Conservation (phyloP, 163 green algal species). For the Chlorella variabilis region DNA sequence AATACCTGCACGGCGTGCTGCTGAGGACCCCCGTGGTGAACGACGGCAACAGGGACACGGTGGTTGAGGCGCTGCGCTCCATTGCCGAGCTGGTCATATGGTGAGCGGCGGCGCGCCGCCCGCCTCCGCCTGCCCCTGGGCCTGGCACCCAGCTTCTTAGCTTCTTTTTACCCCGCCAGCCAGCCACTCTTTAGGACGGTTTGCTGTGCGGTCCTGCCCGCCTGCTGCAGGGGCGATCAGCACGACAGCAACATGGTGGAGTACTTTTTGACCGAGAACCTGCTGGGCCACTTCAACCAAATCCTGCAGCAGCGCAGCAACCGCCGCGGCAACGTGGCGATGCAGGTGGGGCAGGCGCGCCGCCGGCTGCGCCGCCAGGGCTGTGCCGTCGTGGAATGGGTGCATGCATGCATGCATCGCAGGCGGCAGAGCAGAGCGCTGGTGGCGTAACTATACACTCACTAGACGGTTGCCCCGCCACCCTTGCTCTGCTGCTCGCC, state of each 20-base stretch:
- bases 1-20: slow-evolving; percentile 66
- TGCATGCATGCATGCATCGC: too few species aligned
- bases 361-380: neutral
- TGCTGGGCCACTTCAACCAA: slow-evolving; percentile 85
- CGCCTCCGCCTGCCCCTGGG: neutral
- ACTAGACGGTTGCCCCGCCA: too few species aligned
- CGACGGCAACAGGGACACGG: slow-evolving; percentile 80
- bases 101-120: slow-evolving; percentile 26
- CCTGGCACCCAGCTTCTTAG: neutral
- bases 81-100: slow-evolving; percentile 98
- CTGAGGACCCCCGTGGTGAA: slow-evolving; percentile 67
- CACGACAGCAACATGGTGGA: slow-evolving; percentile 90
- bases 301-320: slow-evolving; percentile 79
- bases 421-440: too few species aligned
- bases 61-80: slow-evolving; percentile 92
- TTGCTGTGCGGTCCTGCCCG: neutral
- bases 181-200: too few species aligned
- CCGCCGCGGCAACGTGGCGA: slow-evolving; percentile 78
- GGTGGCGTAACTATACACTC: too few species aligned
- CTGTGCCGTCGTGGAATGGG: too few species aligned
- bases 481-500: neutral
- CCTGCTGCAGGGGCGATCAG: slow-evolving; percentile 86
- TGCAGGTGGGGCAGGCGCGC: slow-evolving; percentile 65
- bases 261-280: slow-evolving; percentile 95
- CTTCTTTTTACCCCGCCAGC: neutral